Base-by-base conservation (phyloP, 2,329 filamentous ascomycete species). In the Pseudogymnoascus verrucosus region DNA sequence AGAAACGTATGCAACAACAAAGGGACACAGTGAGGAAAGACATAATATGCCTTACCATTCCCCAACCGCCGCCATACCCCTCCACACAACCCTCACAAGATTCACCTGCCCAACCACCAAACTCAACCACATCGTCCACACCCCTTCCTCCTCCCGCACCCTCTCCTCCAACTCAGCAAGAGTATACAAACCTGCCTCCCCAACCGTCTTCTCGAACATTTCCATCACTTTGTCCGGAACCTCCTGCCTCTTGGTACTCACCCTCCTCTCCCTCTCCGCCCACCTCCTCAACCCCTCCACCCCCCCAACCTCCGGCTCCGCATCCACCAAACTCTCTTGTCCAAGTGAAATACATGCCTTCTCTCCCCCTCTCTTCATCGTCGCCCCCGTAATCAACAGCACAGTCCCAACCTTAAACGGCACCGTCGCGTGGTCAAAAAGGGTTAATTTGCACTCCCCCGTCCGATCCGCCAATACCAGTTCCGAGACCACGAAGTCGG, bases 281-380 rank as follows among this genome's bases (percentile, higher is more conserved):
- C 80, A 81, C 8, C 74, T 74, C 47, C 79, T 78, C 23, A 87
- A 75, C 78, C 83, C 84, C 16, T 76, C 71, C 1, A 81, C 80
- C 65, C n/a, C n/a, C n/a, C n/a, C n/a, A n/a, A n/a, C n/a, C n/a
- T n/a, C n/a, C n/a, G n/a, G n/a, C 86, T 87, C 78, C 28, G 87
- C 75, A 64, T 87, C 80, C 10, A 87, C 66, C 66, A 83, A 81
- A 14, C 79, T 79, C 34, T 74, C 70, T 14, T 72, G 75, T n/a
- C 78, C 65, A 14, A 75, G 71, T 1, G 75, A 68, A 60, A 75
- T 69, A 16, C 71, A 71, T 3, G 68, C 71, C 59, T 67, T 70
- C 26, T 28, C 14, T 1, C 26, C 47, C 2, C 26, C 47, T 8
- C n/a, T 54, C 26, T 54, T 54, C 26, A 54, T 16, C n/a, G 47